Base-by-base conservation (phyloP, 2,329 filamentous ascomycete species). In the Graphiopsis chlorocephala region DNA sequence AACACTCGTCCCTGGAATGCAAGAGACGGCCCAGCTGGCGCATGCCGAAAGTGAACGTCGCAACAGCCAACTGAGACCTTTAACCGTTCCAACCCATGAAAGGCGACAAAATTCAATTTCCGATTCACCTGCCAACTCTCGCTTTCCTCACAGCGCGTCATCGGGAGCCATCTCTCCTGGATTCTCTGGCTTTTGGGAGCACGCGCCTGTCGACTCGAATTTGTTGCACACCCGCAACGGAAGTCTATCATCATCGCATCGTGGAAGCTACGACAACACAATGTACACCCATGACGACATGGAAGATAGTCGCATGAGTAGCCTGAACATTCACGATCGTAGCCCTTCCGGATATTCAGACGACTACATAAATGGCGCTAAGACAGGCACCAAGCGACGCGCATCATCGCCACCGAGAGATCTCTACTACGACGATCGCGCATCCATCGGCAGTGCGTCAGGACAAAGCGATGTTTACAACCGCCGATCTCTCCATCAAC, bases 391-490 rank as follows among this genome's bases (percentile, higher is more conserved):
- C 70, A 90, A 90, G 75, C 81, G 88, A 72, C 82, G 87, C 65
- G 88, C 88, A 66, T 87, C 86, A 15, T 88, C 86, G 62, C 86
- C 87, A 23, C 87, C 86, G 45, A 81, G 83, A 64, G 86, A 88
- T 11, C 25, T 64, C 70, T 81, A 81, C 59, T 71, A 75, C 56
- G 81, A 82, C 58, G 80, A 83, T 68, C 77, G 81, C 48, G 74
- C 78, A 25, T 79, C 78, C 7, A 73, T 78, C 53, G 75, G 79
- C 69, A 81, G 80, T 64, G 77, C 78, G n/a, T 71, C 76, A 59
- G 78, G 76, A 29, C 77, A 75, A 33, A 69, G 62, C 55, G 84
- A 87, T 70, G 71, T 85, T 57, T 83, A 82, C 63, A 84, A 85
- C 68, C 79, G 85, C 63, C 81, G 84, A 64, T 83, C 84, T 14